Percentiles rank a stretch among this genome's conserved stretches.
These are phyloP conservation scores for Geotrichum europaeum DNA, from an alignment of 1,139 yeast genomes.

Conservation along the genomic window DNA sequence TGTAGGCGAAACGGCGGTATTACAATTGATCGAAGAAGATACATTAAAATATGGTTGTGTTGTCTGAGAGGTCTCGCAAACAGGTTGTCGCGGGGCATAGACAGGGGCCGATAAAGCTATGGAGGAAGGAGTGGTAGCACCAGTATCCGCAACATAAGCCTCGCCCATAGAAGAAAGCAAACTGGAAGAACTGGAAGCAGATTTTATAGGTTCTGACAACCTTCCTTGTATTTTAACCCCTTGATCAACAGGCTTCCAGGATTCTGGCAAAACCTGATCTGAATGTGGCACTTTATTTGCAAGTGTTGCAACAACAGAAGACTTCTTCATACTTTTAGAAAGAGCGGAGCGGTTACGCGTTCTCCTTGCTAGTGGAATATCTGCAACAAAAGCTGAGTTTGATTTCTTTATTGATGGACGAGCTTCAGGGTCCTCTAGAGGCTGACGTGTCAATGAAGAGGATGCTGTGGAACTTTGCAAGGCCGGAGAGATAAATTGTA, in stretches of 20 bases:
- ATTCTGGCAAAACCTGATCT: neutral
- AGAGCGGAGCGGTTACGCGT: neutral
- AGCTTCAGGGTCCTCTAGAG: neutral
- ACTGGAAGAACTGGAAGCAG: neutral
- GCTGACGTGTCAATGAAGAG: neutral
- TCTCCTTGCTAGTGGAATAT: neutral
- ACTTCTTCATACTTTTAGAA: neutral
- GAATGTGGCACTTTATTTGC: neutral
- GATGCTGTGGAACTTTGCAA: neutral
- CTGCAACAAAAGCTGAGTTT: neutral
- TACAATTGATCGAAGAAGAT: neutral
- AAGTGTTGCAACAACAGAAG: neutral
- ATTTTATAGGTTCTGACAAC: neutral
- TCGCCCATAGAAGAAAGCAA: neutral
- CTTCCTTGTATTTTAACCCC: neutral
- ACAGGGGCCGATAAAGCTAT: neutral
- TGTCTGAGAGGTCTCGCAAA: neutral
- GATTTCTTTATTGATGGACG: neutral
- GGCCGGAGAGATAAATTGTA: neutral
- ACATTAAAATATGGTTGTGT: neutral
- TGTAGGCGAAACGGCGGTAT: neutral
- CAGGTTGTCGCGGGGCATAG: neutral
- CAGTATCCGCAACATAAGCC: neutral
- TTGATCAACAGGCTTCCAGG: neutral
- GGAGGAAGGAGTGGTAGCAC: neutral